phyloP scores from a whole-genome alignment of 768 basidiomycete genomes.

The Boletus sp. region DNA sequence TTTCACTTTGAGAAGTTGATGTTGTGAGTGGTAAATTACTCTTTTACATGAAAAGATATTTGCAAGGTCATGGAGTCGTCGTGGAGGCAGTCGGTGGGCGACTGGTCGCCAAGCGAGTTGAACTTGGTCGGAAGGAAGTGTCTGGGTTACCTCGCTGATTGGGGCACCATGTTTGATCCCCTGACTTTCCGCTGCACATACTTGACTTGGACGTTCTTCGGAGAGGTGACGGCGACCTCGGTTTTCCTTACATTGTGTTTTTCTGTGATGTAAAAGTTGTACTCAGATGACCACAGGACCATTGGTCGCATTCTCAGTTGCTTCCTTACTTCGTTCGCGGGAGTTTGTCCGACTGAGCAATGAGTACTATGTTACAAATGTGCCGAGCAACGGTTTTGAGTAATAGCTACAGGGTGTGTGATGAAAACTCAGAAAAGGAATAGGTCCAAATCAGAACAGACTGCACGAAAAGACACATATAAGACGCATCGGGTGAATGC shows the following conservation, averaged over 20 bases:
- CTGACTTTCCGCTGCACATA: constrained; percentile 76
- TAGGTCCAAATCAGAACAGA: background rate
- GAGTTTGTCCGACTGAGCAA: background rate
- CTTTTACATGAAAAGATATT: too few species aligned
- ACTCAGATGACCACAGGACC: background rate
- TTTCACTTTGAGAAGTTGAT: too few species aligned
- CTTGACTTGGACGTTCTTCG: constrained; percentile 70
- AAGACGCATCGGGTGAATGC: background rate
- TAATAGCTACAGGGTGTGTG: constrained; percentile 18
- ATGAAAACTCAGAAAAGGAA: background rate
- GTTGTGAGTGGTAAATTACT: too few species aligned
- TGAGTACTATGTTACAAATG: constrained; percentile 9
- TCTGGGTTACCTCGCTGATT: constrained; percentile 60
- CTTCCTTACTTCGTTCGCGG: background rate
- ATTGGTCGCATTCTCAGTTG: background rate
- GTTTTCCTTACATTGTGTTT: constrained; percentile 47
- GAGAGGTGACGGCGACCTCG: constrained; percentile 55
- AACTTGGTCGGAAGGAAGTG: too few species aligned
- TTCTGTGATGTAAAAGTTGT: background rate
- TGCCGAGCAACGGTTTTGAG: background rate
- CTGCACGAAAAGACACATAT: background rate
- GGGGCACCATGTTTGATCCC: constrained; percentile 71
- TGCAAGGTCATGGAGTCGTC: too few species aligned
- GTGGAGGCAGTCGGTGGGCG: too few species aligned
- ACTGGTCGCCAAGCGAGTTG: too few species aligned